Percentiles rank a stretch among this genome's conserved stretches.
Evolutionary conservation across 345 rosid genomes (phyloP).

Genomic region (Eucalyptus erythrocorys): DNA sequence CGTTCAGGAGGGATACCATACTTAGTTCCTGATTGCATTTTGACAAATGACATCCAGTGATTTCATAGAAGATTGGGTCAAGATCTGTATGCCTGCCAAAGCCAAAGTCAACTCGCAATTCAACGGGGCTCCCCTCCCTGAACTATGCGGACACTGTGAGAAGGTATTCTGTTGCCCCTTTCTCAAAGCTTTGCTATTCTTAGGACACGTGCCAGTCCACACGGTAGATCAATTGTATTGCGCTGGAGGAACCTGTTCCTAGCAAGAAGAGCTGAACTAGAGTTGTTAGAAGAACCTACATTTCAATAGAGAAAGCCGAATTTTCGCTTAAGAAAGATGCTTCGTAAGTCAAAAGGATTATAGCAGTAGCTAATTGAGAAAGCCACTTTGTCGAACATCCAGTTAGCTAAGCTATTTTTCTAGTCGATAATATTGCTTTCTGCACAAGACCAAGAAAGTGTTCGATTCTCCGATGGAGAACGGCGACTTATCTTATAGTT

Average conservation of each 20-base stretch:
- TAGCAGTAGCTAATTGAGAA: not conserved
- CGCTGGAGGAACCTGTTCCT: not conserved
- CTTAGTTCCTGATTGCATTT: not conserved
- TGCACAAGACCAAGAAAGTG: not conserved
- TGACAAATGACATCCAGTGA: constrained; percentile 36
- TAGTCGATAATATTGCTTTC: not conserved
- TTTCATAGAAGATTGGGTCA: constrained; percentile 97
- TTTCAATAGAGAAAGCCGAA: not conserved
- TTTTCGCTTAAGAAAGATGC: not conserved
- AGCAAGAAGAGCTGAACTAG: not conserved
- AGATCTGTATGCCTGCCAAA: constrained; percentile 67
- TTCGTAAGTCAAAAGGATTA: not conserved
- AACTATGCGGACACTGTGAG: constrained; percentile 59
- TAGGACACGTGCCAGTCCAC: not conserved
- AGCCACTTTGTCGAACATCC: not conserved
- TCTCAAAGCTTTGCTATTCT: not conserved
- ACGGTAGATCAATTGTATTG: not conserved
- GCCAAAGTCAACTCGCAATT: constrained; percentile 42
- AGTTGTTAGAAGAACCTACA: not conserved
- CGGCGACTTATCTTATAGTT: not conserved
- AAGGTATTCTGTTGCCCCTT: constrained; percentile 29
- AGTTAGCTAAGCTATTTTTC: not conserved
- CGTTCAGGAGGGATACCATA: not conserved
- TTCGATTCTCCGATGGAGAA: not conserved
- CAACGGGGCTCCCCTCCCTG: constrained; percentile 16